Percentiles rank a stretch among this genome's conserved stretches.
Evolutionary conservation across 371 early-diverging fungal species (phyloP).

Genomic region (Parasitella parasitica): DNA sequence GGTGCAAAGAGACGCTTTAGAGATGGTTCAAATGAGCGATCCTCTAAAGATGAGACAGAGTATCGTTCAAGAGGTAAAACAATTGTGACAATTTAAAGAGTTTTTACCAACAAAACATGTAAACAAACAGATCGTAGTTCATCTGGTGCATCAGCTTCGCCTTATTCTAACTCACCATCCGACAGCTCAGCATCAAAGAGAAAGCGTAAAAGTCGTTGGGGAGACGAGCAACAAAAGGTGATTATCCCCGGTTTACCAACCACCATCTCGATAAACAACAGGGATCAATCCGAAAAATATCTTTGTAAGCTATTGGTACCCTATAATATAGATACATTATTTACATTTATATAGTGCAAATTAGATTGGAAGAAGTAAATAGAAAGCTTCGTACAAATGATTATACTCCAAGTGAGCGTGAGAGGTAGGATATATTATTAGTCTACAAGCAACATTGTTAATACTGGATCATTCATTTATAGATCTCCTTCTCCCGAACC

Average conservation of each 20-base stretch:
- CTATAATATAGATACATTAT: neutral
- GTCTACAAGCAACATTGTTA: neutral
- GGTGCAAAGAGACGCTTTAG: conserved; percentile 41
- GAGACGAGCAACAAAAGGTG: conserved; percentile 66
- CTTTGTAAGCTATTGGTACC: conserved; percentile 49
- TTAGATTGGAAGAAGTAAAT: conserved; percentile 89
- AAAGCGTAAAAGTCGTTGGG: conserved; percentile 86
- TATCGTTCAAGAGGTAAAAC: conserved; percentile 1
- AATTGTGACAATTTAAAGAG: neutral
- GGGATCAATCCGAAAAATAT: conserved; percentile 84
- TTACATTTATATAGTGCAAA: conserved; percentile 52
- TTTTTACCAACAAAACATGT: neutral
- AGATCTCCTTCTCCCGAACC: conserved; percentile 96
- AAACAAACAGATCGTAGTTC: neutral
- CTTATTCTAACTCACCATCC: conserved; percentile 2
- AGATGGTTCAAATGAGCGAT: conserved; percentile 14
- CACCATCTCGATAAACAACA: conserved; percentile 72
- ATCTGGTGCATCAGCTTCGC: neutral
- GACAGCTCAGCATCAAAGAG: conserved; percentile 45
- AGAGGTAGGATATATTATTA: conserved; percentile 44
- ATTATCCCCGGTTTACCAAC: conserved; percentile 84
- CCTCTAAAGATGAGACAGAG: neutral
- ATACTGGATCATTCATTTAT: neutral
- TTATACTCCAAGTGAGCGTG: conserved; percentile 74
- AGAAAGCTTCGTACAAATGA: conserved; percentile 80